Conservation (phyloP, 495 filamentous ascomycete genomes). For the Trichocladium antarcticum region DNA sequence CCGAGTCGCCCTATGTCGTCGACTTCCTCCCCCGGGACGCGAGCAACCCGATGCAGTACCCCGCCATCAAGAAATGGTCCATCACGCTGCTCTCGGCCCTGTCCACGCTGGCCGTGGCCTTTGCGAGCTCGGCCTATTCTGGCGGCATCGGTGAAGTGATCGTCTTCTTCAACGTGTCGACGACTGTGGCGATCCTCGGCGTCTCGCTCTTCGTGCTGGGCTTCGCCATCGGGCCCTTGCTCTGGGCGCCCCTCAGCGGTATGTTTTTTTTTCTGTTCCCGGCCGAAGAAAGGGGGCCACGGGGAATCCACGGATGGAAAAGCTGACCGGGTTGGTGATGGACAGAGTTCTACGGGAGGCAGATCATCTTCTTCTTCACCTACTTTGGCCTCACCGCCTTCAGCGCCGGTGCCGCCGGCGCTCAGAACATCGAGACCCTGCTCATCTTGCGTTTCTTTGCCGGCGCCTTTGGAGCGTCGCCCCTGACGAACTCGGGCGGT, state of each 20-base stretch:
- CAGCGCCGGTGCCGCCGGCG: conserved; percentile 51
- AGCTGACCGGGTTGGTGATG: conserved; percentile 10
- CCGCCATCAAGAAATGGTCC: conserved; percentile 53
- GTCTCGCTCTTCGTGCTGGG: conserved; percentile 67
- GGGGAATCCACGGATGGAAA: conserved; percentile 8
- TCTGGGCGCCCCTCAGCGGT: conserved; percentile 51
- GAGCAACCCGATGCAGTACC: conserved; percentile 61
- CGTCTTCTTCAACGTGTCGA: conserved; percentile 44
- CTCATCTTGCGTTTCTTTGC: conserved; percentile 70
- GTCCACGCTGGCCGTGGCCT: conserved; percentile 60
- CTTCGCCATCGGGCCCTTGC: conserved; percentile 54
- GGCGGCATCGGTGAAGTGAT: conserved; percentile 57
- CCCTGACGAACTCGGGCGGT: conserved; percentile 62
- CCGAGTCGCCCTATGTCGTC: conserved; percentile 62
- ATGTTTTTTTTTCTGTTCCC: conserved; percentile 1
- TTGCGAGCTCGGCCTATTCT: conserved; percentile 67
- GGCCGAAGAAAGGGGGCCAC: neutral
- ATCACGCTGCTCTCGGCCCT: conserved; percentile 54
- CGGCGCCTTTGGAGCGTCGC: conserved; percentile 64
- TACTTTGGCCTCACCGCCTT: conserved; percentile 56
- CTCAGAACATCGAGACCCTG: conserved; percentile 53
- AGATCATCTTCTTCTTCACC: conserved; percentile 54
- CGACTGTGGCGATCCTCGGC: conserved; percentile 53
- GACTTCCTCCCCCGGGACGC: conserved; percentile 63
- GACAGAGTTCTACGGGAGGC: conserved; percentile 59